phyloP scores from a whole-genome alignment of 2,329 filamentous ascomycete genomes.

The Talaromyces sp. region DNA sequence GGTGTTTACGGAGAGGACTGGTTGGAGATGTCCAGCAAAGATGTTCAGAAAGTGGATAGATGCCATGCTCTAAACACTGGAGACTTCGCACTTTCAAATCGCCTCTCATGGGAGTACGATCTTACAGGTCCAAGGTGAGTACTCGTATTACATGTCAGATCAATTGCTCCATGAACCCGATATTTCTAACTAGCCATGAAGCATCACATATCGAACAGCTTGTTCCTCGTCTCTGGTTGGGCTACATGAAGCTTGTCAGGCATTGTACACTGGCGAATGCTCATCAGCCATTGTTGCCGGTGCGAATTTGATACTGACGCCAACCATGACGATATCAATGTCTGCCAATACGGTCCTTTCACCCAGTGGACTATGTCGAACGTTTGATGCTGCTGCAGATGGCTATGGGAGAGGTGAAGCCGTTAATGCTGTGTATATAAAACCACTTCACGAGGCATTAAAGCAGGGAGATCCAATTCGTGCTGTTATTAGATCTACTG shows the following conservation, averaged over 20 bases:
- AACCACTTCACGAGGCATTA: constrained; percentile 38
- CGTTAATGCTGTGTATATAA: constrained; percentile 38
- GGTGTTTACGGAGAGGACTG: background rate
- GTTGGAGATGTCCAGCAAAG: background rate
- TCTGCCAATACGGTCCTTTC: constrained; percentile 12
- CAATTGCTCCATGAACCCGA: background rate
- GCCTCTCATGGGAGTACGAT: constrained; percentile 36
- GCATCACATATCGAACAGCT: constrained; percentile 42
- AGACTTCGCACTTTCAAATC: constrained; percentile 33
- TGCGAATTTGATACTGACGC: constrained; percentile 21
- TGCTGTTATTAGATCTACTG: constrained; percentile 21
- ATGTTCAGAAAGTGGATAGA: background rate
- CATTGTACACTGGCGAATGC: constrained; percentile 22
- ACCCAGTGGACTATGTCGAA: constrained; percentile 19
- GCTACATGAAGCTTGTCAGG: constrained; percentile 27
- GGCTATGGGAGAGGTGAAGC: constrained; percentile 47
- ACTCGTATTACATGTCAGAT: too few relatives aligned
- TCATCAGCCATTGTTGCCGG: constrained; percentile 19
- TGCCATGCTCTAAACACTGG: constrained; percentile 20
- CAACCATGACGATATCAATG: constrained; percentile 21
- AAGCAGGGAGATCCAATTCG: constrained; percentile 37
- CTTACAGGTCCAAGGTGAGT: constrained; percentile 28
- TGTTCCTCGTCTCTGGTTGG: constrained; percentile 39
- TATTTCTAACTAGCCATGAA: background rate
- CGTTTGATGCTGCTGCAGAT: constrained; percentile 39